phyloP scores from a whole-genome alignment of 1,284 basidiomycete species.

The Marasmius fiardii region DNA sequence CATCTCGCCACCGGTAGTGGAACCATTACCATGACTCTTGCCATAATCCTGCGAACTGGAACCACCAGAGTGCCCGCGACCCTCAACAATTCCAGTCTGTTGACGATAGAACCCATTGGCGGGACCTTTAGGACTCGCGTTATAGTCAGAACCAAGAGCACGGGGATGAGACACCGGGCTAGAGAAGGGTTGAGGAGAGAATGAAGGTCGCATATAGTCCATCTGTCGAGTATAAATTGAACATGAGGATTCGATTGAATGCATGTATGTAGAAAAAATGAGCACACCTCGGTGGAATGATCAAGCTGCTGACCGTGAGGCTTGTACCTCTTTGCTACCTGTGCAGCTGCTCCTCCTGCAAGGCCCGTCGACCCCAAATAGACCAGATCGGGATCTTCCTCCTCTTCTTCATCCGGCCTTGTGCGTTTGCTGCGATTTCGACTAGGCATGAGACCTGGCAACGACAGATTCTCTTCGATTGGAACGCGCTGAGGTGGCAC shows the following conservation, averaged over 20 bases:
- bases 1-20: not conserved
- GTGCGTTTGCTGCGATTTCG: slow-evolving; percentile 10
- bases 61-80: not conserved
- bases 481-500: slow-evolving; percentile 11
- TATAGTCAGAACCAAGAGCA: slow-evolving; percentile 6
- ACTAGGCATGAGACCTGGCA: slow-evolving; percentile 9
- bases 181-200: slow-evolving; percentile 11
- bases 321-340: slow-evolving; percentile 10
- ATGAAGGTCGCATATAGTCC: slow-evolving; percentile 1
- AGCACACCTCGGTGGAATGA: not conserved
- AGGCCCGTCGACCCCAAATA: not conserved
- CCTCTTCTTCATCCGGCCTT: slow-evolving; percentile 6
- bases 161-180: slow-evolving; percentile 9
- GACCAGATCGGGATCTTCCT: not conserved
- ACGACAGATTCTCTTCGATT: not conserved
- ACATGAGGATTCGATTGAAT: not conserved
- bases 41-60: not conserved
- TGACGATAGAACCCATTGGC: not conserved
- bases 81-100: too few species aligned
- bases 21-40: not conserved
- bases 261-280: not conserved
- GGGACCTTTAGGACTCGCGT: not conserved
- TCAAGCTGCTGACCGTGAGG: slow-evolving; percentile 2
- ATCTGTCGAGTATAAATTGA: not conserved
- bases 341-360: not conserved